These are phyloP conservation scores for Corynascus novoguineensis DNA, from an alignment of 495 filamentous ascomycete species.

Conservation along the genomic window DNA sequence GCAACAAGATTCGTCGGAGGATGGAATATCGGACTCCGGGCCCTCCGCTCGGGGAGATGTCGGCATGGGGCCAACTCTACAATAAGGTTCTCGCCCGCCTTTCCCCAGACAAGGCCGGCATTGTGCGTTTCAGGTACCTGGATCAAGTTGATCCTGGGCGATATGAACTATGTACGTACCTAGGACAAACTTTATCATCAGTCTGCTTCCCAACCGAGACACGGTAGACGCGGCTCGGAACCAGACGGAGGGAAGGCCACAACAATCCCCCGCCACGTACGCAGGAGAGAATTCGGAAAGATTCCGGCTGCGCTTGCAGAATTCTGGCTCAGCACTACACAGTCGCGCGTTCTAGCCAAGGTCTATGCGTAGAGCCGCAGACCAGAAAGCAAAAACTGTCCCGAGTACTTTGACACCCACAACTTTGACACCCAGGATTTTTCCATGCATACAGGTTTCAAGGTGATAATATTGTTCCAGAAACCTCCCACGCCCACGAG, in stretches of 20 bases:
- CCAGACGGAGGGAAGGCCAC: background rate
- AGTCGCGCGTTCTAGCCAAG: no score
- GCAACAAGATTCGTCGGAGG: background rate
- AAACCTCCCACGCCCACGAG: constrained; percentile 1
- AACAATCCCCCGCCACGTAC: background rate
- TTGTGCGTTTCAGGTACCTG: constrained; percentile 5
- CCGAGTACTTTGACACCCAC: background rate
- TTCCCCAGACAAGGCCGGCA: constrained; percentile 4
- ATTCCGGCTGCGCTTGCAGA: background rate
- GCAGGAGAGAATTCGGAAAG: background rate
- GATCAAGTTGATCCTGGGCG: background rate
- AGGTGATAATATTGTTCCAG: constrained; percentile 9
- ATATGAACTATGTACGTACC: no score
- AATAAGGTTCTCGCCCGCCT: background rate
- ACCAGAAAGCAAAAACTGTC: background rate
- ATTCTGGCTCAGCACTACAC: no score
- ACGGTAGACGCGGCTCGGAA: background rate
- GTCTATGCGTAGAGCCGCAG: no score
- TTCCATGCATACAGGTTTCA: background rate
- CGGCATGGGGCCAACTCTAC: background rate
- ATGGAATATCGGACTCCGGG: background rate
- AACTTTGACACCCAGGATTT: constrained; percentile 6
- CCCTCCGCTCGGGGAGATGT: background rate
- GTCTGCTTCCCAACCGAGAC: background rate
- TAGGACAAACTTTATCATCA: no score